Base-by-base conservation (phyloP, 805 yeast genomes). In the Lipomyces yamadae region DNA sequence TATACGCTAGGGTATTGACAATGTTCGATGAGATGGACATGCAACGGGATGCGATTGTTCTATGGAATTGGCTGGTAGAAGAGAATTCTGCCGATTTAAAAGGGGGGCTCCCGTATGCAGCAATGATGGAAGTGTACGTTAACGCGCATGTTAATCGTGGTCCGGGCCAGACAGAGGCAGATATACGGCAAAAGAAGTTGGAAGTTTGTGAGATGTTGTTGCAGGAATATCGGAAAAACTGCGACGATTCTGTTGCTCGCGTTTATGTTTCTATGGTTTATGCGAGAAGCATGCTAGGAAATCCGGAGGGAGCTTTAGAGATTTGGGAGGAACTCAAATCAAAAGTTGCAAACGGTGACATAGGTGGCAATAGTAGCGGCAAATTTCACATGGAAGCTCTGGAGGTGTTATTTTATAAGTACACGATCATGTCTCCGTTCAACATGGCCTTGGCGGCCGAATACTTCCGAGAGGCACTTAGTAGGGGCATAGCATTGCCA, bases 51-150 rank as follows among this genome's bases (percentile, higher is more conserved):
- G 68, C 62, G 3, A 37, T 50, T 15, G 58, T 48, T 30, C 30
- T 59, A n/a, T 67, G 69, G 65, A 48, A 52, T 11, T 67, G 65
- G 66, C 8, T 60, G 11, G 30, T 35, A 8, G 33, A 29, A 15
- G 34, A 34, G 10, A 11, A 24, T 13, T 63, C 61, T 2, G 39
- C 50, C 8, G 10, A 42, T 8, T n/a, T 61, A 29, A 33, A 58
- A 11, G n/a, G 48, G 4, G 66, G 64, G 3, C 56, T 18, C 8
- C 52, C 56, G 8, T 66, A 56, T 39, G 58, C 64, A 6, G 57
- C 69, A 2, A 54, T 65, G 29, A 58, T 67, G 24, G 66, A 64
- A 33, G 52, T 67, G 29, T 67, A 62, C 29, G 66, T 65, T 2
- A 59, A 58, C 6, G 57, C 62, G 3, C 66, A 58, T 18, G 15